Evolutionary conservation across 176 grass and related monocot genomes (phyloP).

Genomic region (Hordeum marinum): DNA sequence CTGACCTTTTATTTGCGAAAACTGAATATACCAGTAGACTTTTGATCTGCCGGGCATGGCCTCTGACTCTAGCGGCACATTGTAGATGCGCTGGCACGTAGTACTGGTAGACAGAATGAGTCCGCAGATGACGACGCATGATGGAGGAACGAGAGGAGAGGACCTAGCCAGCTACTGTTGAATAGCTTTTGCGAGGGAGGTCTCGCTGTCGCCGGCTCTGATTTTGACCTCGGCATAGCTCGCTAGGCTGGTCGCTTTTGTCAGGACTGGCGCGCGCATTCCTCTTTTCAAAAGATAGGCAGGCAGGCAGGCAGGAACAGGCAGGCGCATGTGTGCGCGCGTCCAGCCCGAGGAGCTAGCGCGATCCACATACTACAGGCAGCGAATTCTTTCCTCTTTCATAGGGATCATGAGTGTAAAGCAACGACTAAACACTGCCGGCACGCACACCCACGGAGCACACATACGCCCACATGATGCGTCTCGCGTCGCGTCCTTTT

Average conservation of each 20-base stretch:
- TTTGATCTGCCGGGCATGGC: no score
- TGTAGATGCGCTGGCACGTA: no score
- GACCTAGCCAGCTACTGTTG: not conserved
- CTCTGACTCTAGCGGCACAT: no score
- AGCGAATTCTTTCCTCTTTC: slow-evolving; percentile 4
- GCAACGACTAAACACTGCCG: not conserved
- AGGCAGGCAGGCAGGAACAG: not conserved
- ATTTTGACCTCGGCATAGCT: slow-evolving; percentile 11
- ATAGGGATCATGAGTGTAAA: slow-evolving; percentile 38
- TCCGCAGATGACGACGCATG: not conserved
- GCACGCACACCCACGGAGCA: not conserved
- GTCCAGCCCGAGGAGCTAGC: slow-evolving; percentile 13
- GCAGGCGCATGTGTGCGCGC: slow-evolving; percentile 44
- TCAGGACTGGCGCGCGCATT: slow-evolving; percentile 34
- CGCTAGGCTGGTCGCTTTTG: slow-evolving; percentile 5
- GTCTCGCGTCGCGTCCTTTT: slow-evolving; percentile 15
- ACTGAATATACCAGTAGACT: no score
- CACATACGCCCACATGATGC: not conserved
- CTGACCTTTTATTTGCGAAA: no score
- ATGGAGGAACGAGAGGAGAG: not conserved
- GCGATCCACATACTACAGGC: not conserved
- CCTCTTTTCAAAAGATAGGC: slow-evolving; percentile 37
- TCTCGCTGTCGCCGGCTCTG: not conserved
- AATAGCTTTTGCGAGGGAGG: not conserved
- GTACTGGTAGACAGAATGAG: not conserved